A percentile compares a stretch with the other conserved stretches of the same genome.
phyloP scores from a whole-genome alignment of 257 asterid genomes.

The Nicotiana otophora region DNA sequence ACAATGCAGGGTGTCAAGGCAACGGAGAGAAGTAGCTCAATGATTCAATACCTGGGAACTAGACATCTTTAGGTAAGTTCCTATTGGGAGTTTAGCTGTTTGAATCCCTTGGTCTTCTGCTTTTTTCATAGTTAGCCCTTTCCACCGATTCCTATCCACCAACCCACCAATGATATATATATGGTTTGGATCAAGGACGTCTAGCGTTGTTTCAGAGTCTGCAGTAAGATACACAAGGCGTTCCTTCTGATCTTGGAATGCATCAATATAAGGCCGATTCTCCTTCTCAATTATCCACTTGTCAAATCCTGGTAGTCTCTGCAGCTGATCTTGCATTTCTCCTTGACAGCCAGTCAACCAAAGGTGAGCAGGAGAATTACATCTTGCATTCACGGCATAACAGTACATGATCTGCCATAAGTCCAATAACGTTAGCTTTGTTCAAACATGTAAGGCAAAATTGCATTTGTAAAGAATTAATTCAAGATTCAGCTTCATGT shows the following conservation, averaged over 20 bases:
- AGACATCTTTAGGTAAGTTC: slow-evolving; percentile 80
- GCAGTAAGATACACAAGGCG: slow-evolving; percentile 88
- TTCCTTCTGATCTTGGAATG: slow-evolving; percentile 64
- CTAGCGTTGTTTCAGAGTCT: slow-evolving; percentile 68
- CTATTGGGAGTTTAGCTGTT: slow-evolving; percentile 94
- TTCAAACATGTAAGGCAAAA: slow-evolving; percentile 9
- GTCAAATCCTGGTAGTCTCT: slow-evolving; percentile 72
- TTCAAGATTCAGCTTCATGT: slow-evolving; percentile 6
- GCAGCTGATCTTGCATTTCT: slow-evolving; percentile 71
- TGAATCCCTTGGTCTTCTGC: slow-evolving; percentile 84
- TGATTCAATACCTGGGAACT: slow-evolving; percentile 72
- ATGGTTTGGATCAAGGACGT: slow-evolving; percentile 74
- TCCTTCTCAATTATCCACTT: slow-evolving; percentile 91
- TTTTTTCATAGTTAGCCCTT: slow-evolving; percentile 88
- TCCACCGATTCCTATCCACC: slow-evolving; percentile 97
- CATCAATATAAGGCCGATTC: slow-evolving; percentile 55
- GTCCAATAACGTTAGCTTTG: slow-evolving; percentile 12
- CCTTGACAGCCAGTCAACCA: slow-evolving; percentile 92
- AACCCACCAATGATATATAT: slow-evolving; percentile 87
- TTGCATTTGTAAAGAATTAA: neutral
- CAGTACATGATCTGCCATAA: slow-evolving; percentile 80
- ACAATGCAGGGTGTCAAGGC: neutral
- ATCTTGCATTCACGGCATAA: slow-evolving; percentile 80
- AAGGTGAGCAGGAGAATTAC: slow-evolving; percentile 68
- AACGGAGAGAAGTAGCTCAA: neutral